Evolutionary conservation across 148 eudicot species (phyloP), one percentile per base, ranked within the genome.

Genomic region (Heliosperma pusillum): DNA sequence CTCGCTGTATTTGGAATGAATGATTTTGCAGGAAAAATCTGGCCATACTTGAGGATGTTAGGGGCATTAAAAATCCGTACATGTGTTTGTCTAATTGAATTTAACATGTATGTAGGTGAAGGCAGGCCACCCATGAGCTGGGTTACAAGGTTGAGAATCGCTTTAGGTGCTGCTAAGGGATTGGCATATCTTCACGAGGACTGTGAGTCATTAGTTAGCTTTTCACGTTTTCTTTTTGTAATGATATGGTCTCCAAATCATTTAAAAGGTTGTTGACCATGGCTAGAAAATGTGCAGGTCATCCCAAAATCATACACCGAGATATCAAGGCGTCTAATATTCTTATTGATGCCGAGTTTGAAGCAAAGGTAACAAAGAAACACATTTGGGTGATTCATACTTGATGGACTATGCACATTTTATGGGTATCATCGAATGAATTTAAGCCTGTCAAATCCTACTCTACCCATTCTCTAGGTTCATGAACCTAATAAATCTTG

Each of bases 281-380:
- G 44, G 72, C 44, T 73, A 50, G 66, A 27, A 36, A 19, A 71
- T 76, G 47, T 78, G 63, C 86, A 92, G 97, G 93, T 82, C 83
- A 83, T 0, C 97, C 97, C 40, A 92, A 90, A 83, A 85, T 92
- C 77, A 90, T 92, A 78, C 97, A 92, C 74, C 89, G 97, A 52
- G 95, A 92, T 80, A 88, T 90, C 75, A 92, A 92, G 84, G 90
- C 97, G 8, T 72, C 95, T 24, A 88, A 92, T 82, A 92, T 92
- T 76, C 91, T 92, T 83, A 82, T 90, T 76, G 95, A 92, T 83
- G 72, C 77, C 25, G 76, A 82, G 73, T 90, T 88, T 81, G 97
- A 88, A 82, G 86, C 92, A 71, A 92, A 90, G 97, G 94, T 88
- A 70, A 20, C 11, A 26, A 62, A 19, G 29, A 22, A 29, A 33